phyloP scores from a whole-genome alignment of 352 stramenopile genomes.

The Phytopythium ostracodes region DNA sequence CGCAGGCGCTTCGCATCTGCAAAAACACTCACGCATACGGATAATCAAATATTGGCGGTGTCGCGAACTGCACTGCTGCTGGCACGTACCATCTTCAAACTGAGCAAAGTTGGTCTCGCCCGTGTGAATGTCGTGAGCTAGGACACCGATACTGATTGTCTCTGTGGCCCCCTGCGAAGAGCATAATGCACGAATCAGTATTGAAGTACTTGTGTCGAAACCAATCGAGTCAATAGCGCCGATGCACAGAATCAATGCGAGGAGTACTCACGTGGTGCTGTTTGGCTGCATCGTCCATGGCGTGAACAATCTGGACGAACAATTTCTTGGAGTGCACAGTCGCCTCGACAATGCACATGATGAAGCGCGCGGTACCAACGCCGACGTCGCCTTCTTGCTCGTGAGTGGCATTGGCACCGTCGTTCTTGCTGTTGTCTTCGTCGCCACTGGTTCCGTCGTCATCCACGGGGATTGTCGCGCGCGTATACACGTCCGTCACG shows the following conservation, averaged over 20 bases:
- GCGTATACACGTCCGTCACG: conserved; percentile 41
- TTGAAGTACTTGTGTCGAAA: background rate
- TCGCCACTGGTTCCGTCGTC: conserved; percentile 4
- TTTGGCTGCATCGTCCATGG: conserved; percentile 17
- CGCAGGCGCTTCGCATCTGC: conserved; percentile 25
- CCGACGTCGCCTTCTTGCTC: conserved; percentile 7
- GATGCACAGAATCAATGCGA: background rate
- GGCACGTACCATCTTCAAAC: conserved; percentile 35
- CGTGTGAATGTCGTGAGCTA: conserved; percentile 38
- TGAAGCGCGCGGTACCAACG: conserved; percentile 16
- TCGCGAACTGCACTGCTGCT: background rate
- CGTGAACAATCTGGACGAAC: conserved; percentile 30
- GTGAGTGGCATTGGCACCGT: background rate
- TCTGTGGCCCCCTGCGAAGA: conserved; percentile 13
- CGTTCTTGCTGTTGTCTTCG: background rate
- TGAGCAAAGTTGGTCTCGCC: conserved; percentile 41
- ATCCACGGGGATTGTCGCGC: conserved; percentile 32
- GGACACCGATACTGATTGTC: conserved; percentile 26
- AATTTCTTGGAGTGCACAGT: conserved; percentile 29
- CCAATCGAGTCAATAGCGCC: background rate
- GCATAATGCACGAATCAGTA: background rate
- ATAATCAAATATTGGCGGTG: background rate
- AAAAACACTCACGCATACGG: conserved; percentile 2
- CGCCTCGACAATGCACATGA: conserved; percentile 35
- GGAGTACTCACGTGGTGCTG: conserved; percentile 18